Evolutionary conservation across 306 rosid species (phyloP).

Genomic region (Erythrophleum fordii): DNA sequence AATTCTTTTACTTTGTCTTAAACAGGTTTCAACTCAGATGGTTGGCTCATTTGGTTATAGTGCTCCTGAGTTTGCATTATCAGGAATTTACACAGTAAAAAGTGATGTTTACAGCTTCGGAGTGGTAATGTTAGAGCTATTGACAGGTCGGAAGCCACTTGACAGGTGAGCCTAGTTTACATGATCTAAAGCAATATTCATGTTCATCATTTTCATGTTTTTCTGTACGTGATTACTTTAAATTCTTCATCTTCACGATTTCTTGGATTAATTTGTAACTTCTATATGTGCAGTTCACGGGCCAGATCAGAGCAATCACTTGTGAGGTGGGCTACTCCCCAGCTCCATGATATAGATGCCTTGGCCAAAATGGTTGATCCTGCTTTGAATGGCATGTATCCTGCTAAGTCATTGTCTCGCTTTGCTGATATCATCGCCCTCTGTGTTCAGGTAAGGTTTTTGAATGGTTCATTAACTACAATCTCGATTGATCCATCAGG

Average conservation of each 20-base stretch:
- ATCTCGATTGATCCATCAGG: too few relatives aligned
- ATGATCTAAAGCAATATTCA: constrained; percentile 15
- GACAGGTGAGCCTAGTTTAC: constrained; percentile 63
- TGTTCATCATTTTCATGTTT: constrained; percentile 2
- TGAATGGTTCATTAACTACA: constrained; percentile 6
- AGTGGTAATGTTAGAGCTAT: constrained; percentile 92
- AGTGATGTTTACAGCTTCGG: constrained; percentile 99
- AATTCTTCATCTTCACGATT: constrained; percentile 7
- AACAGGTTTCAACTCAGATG: constrained; percentile 93
- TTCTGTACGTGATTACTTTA: background rate
- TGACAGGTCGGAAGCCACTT: constrained; percentile 97
- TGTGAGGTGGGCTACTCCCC: constrained; percentile 99
- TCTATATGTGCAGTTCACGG: constrained; percentile 65
- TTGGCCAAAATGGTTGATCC: constrained; percentile 98
- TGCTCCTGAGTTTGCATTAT: constrained; percentile 94
- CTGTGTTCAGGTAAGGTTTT: constrained; percentile 84
- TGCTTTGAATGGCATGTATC: constrained; percentile 89
- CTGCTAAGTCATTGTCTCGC: constrained; percentile 95
- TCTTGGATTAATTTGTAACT: constrained; percentile 28
- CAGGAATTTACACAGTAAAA: constrained; percentile 93
- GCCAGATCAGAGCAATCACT: constrained; percentile 91
- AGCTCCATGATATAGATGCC: constrained; percentile 95
- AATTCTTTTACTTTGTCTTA: constrained; percentile 34
- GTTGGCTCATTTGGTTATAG: constrained; percentile 98
- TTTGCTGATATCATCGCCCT: constrained; percentile 93